phyloP scores from a whole-genome alignment of 2,329 filamentous ascomycete genomes.

The Tolypocladium tropicale region DNA sequence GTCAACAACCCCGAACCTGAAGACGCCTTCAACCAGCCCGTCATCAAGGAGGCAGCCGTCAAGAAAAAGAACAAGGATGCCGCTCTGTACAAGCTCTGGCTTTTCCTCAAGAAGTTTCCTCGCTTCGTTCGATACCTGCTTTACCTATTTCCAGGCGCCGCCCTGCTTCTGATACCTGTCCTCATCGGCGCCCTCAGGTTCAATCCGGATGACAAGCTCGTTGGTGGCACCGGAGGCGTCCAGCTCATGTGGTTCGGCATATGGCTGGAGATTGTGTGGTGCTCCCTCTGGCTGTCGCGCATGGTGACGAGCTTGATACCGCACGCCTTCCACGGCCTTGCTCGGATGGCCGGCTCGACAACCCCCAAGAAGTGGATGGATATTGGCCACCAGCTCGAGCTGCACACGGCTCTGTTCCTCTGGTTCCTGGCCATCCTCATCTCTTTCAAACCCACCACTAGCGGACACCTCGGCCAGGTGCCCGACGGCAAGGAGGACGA shows the following conservation, averaged over 20 bases:
- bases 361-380: conserved; percentile 91
- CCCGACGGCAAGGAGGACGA: conserved; percentile 27
- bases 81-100: conserved; percentile 29
- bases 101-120: conserved; percentile 37
- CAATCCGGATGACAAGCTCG: conserved; percentile 31
- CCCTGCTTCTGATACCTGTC: conserved; percentile 34
- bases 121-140: conserved; percentile 37
- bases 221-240: conserved; percentile 61
- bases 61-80: conserved; percentile 23
- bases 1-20: conserved; percentile 26
- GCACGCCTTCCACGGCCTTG: conserved; percentile 35
- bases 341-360: conserved; percentile 69
- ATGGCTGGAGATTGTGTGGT: conserved; percentile 90
- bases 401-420: conserved; percentile 78
- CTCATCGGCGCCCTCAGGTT: conserved; percentile 32
- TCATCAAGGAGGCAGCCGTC: conserved; percentile 13
- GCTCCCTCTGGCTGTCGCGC: conserved; percentile 71
- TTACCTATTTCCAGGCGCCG: conserved; percentile 35
- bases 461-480: conserved; percentile 35
- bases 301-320: conserved; percentile 43
- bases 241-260: conserved; percentile 83
- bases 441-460: conserved; percentile 77
- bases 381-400: conserved; percentile 73
- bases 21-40: conserved; percentile 33
- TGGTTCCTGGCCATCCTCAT: conserved; percentile 85